phyloP scores from a whole-genome alignment of 108 stramenopile genomes.

The Heterococcus sp. region DNA sequence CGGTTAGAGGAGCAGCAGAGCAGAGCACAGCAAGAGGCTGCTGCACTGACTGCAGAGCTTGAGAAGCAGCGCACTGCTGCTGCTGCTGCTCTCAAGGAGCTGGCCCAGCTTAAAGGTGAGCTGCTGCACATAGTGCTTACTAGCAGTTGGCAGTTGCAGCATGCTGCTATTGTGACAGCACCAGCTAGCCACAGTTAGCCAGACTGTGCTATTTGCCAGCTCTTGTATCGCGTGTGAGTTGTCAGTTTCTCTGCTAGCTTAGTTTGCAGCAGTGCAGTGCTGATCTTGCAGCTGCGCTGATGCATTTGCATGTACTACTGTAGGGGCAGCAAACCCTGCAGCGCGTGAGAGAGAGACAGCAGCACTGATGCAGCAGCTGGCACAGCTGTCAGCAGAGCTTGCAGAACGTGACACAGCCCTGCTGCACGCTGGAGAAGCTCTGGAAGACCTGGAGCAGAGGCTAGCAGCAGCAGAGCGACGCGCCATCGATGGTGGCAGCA shows the following conservation, averaged over 20 bases:
- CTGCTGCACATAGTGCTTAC: too few species aligned
- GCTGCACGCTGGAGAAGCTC: background rate
- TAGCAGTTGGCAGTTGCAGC: too few species aligned
- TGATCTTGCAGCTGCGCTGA: too few species aligned
- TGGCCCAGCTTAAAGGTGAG: background rate
- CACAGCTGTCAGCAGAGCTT: background rate
- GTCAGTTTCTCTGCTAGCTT: too few species aligned
- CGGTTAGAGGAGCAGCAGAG: constrained; percentile 22
- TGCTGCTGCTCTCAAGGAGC: background rate
- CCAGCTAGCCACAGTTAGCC: too few species aligned
- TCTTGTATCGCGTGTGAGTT: too few species aligned
- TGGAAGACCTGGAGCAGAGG: background rate
- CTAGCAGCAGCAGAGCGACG: background rate
- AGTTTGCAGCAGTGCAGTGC: too few species aligned
- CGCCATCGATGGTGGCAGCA: background rate
- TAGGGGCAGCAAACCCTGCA: too few species aligned
- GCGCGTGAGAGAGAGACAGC: background rate
- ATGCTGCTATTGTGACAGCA: too few species aligned
- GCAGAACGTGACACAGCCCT: background rate
- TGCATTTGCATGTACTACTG: too few species aligned
- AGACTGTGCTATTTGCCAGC: too few species aligned
- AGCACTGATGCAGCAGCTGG: background rate
- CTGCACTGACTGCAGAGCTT: constrained; percentile 1
- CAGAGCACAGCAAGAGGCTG: background rate
- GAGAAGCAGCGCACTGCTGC: background rate